phyloP scores from a whole-genome alignment of 2,329 filamentous ascomycete genomes.

The Mycogone perniciosa region DNA sequence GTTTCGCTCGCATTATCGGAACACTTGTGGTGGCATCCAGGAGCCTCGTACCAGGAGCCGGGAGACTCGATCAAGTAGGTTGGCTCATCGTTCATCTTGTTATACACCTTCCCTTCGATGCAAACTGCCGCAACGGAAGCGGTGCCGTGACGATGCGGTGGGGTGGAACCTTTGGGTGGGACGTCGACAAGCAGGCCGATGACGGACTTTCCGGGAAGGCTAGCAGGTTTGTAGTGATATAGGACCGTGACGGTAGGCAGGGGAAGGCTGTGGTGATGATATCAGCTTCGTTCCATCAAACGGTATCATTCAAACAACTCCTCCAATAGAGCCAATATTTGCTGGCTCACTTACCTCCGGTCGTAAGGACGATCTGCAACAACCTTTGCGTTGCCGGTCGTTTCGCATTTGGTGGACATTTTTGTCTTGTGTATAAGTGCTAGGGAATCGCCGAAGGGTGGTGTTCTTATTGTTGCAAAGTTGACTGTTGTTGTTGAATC shows the following conservation, averaged over 20 bases:
- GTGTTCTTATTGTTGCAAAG: too few relatives aligned
- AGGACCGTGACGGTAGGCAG: constrained; percentile 11
- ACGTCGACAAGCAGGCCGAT: constrained; percentile 18
- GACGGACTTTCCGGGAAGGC: constrained; percentile 17
- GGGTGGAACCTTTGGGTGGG: constrained; percentile 16
- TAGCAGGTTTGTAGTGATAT: constrained; percentile 18
- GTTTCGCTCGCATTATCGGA: constrained; percentile 17
- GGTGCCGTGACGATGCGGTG: constrained; percentile 18
- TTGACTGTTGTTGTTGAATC: too few relatives aligned
- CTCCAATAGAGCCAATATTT: too few relatives aligned
- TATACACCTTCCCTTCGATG: constrained; percentile 17
- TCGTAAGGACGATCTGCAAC: too few relatives aligned
- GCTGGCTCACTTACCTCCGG: too few relatives aligned
- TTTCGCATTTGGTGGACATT: too few relatives aligned
- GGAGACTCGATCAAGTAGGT: constrained; percentile 16
- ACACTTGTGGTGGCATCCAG: constrained; percentile 18
- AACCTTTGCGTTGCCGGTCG: too few relatives aligned
- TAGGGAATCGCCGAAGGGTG: too few relatives aligned
- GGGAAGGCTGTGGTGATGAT: not conserved
- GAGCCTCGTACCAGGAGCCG: constrained; percentile 18
- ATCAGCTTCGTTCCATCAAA: too few relatives aligned
- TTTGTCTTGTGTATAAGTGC: too few relatives aligned
- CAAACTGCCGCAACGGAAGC: constrained; percentile 16
- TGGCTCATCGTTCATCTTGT: constrained; percentile 20
- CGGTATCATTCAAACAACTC: too few relatives aligned